Evolutionary conservation across 306 rosid genomes (phyloP).

Genomic region (Ochetophila trinervis): DNA sequence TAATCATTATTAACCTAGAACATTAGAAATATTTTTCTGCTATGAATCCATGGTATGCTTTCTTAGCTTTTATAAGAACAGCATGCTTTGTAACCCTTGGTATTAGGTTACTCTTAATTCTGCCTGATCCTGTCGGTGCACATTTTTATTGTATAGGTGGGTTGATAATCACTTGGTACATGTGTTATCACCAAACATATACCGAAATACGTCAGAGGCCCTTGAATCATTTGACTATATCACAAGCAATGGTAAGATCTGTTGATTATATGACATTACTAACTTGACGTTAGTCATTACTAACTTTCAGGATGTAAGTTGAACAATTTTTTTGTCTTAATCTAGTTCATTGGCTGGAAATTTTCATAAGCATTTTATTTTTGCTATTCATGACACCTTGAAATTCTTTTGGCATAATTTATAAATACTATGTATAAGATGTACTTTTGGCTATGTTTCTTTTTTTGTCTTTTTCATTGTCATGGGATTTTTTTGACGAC

Average conservation of each 20-base stretch:
- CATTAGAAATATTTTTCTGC: too few species aligned
- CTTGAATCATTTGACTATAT: conserved; percentile 92
- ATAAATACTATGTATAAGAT: neutral
- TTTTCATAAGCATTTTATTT: neutral
- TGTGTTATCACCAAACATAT: conserved; percentile 84
- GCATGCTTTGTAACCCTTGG: neutral
- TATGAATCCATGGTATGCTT: neutral
- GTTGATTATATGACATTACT: neutral
- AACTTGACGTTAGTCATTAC: neutral
- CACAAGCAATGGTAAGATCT: conserved; percentile 70
- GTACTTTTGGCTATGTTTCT: too few species aligned
- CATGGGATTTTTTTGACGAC: too few species aligned
- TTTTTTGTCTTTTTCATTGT: too few species aligned
- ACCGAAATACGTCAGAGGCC: conserved; percentile 83
- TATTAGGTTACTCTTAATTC: neutral
- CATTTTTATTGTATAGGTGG: conserved; percentile 60
- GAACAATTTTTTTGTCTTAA: neutral
- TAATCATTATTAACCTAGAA: too few species aligned
- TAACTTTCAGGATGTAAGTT: neutral
- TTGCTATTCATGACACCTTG: neutral
- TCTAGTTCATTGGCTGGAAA: neutral
- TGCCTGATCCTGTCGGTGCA: neutral
- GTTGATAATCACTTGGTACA: conserved; percentile 92
- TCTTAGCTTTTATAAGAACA: neutral
- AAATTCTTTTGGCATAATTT: neutral